Evolutionary conservation across 2,329 filamentous ascomycete species (phyloP).

Genomic region (Diaporthe aspalathi): DNA sequence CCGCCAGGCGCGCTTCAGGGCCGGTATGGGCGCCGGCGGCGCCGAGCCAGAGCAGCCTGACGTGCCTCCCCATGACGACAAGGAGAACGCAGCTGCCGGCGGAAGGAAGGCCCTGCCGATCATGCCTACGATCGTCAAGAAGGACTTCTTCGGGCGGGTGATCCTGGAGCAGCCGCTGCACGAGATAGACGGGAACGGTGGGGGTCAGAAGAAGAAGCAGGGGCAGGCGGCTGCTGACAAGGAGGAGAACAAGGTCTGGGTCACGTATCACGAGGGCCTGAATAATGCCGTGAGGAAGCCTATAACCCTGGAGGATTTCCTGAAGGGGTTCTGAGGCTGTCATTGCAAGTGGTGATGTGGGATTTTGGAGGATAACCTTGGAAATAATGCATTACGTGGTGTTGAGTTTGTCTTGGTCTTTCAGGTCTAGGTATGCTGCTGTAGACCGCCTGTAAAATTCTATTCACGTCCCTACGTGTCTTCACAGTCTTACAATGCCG

Average conservation of each 20-base stretch:
- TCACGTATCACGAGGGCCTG: slow-evolving; percentile 89
- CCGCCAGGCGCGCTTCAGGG: slow-evolving; percentile 72
- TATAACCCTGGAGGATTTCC: slow-evolving; percentile 81
- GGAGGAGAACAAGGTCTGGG: slow-evolving; percentile 77
- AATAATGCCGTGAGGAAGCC: slow-evolving; percentile 94
- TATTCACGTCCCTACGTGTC: no score
- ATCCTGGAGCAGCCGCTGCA: slow-evolving; percentile 66
- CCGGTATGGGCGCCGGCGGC: slow-evolving; percentile 54
- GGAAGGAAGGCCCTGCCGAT: slow-evolving; percentile 44
- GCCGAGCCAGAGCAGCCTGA: background rate
- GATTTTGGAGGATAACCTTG: background rate
- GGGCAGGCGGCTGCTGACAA: slow-evolving; percentile 49
- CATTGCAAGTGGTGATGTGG: background rate
- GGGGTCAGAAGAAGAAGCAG: slow-evolving; percentile 40
- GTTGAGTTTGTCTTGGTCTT: background rate
- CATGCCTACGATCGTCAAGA: slow-evolving; percentile 41
- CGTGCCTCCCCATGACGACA: slow-evolving; percentile 46
- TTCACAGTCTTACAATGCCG: no score
- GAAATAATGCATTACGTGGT: background rate
- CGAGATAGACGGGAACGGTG: slow-evolving; percentile 55
- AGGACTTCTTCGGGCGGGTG: slow-evolving; percentile 47
- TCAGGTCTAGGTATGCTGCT: background rate
- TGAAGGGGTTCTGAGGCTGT: slow-evolving; percentile 70
- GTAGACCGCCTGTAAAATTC: no score
- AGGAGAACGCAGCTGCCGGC: slow-evolving; percentile 51